phyloP scores from a whole-genome alignment of 305 asterid species.

The Solanum aculeatissimum region DNA sequence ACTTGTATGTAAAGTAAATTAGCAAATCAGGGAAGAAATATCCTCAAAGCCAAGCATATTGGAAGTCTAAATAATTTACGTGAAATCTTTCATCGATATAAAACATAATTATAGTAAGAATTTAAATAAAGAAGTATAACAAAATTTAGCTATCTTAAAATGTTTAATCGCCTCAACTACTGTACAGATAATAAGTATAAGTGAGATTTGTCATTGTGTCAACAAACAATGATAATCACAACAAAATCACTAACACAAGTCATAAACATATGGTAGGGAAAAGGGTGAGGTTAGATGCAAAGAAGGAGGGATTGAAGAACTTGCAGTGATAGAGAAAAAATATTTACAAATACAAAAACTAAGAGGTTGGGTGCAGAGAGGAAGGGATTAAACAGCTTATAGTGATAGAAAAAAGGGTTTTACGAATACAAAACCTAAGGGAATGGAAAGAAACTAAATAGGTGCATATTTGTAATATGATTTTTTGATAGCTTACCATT shows the following conservation, averaged over 20 bases:
- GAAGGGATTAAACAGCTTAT: neutral
- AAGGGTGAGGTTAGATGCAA: neutral
- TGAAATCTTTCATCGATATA: neutral
- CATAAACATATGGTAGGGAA: neutral
- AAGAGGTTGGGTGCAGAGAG: neutral
- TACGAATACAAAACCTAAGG: neutral
- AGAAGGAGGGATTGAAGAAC: neutral
- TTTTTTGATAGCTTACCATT: neutral
- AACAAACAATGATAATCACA: neutral
- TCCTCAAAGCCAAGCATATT: conserved; percentile 98
- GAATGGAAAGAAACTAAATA: neutral
- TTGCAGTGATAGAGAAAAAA: neutral
- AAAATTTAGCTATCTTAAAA: neutral
- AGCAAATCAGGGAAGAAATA: conserved; percentile 89
- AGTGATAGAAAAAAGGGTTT: neutral
- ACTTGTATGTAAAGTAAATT: conserved; percentile 78
- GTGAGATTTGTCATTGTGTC: neutral
- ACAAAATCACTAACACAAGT: neutral
- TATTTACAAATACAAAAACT: neutral
- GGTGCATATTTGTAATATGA: no score
- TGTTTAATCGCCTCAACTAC: neutral
- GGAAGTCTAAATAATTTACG: conserved; percentile 12
- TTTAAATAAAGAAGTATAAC: neutral
- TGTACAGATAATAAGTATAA: neutral
- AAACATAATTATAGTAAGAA: neutral